These are phyloP conservation scores for Ophiosphaerella herpotricha DNA, from an alignment of 2,329 filamentous ascomycete species.

Conservation along the genomic window DNA sequence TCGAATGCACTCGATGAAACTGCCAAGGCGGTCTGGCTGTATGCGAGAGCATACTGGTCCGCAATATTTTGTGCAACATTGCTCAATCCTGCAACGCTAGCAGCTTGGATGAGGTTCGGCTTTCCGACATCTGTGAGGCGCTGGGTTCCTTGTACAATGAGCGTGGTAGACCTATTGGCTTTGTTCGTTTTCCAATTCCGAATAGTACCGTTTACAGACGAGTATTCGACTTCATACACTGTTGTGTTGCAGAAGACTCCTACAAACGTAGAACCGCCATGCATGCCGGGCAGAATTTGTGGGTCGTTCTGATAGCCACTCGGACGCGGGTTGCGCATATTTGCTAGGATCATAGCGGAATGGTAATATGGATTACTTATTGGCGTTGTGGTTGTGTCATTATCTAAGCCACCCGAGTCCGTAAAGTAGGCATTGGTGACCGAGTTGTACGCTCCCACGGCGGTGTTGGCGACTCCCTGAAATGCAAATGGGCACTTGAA, in stretches of 20 bases:
- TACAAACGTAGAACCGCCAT: conserved; percentile 1
- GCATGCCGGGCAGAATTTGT: neutral
- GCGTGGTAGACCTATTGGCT: neutral
- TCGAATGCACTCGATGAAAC: neutral
- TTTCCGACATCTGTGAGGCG: conserved; percentile 1
- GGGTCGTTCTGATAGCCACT: neutral
- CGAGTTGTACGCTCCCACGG: neutral
- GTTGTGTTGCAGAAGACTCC: neutral
- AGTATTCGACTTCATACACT: conserved; percentile 3
- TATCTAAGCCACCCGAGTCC: neutral
- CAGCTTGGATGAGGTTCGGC: conserved; percentile 1
- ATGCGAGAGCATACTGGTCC: conserved; percentile 2
- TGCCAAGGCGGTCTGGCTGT: conserved; percentile 3
- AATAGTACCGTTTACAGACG: conserved; percentile 1
- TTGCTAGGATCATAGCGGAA: neutral
- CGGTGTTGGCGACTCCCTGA: neutral
- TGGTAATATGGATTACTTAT: conserved; percentile 3
- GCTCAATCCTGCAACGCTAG: neutral
- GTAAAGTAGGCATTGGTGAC: conserved; percentile 1
- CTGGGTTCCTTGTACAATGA: conserved; percentile 3
- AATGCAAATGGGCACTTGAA: conserved; percentile 1
- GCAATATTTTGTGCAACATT: neutral
- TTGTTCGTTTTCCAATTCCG: neutral
- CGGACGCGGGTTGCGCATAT: neutral
- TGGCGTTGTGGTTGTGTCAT: neutral